These are phyloP conservation scores for Penicillium hesseltinei DNA, from an alignment of 2,329 filamentous ascomycete species.

Conservation along the genomic window DNA sequence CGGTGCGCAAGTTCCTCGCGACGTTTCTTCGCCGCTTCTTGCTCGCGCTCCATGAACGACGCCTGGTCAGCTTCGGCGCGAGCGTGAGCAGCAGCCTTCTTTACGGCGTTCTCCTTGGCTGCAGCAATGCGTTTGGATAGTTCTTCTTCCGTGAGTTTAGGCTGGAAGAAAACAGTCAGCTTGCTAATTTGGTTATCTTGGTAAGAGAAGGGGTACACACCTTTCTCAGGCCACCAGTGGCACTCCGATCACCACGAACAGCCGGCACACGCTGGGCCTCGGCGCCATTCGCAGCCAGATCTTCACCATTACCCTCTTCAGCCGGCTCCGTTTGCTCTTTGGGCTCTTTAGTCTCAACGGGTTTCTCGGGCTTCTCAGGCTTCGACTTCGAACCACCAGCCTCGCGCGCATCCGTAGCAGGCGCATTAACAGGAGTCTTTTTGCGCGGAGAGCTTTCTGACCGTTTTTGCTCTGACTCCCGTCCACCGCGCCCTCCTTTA, in stretches of 20 bases:
- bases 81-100: slow-evolving; percentile 59
- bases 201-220: slow-evolving; percentile 25
- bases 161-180: slow-evolving; percentile 40
- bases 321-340: slow-evolving; percentile 11
- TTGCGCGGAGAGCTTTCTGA: slow-evolving; percentile 18
- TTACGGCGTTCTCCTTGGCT: slow-evolving; percentile 61
- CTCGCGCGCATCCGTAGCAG: slow-evolving; percentile 17
- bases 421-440: slow-evolving; percentile 17
- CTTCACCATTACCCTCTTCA: slow-evolving; percentile 15
- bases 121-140: slow-evolving; percentile 60
- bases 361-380: slow-evolving; percentile 9
- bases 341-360: slow-evolving; percentile 13
- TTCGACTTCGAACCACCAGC: slow-evolving; percentile 15
- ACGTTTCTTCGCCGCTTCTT: slow-evolving; percentile 54
- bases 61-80: slow-evolving; percentile 67
- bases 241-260: slow-evolving; percentile 55
- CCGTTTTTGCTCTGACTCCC: slow-evolving; percentile 19
- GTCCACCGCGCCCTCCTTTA: slow-evolving; percentile 23
- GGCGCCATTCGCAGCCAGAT: slow-evolving; percentile 13
- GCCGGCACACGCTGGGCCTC: slow-evolving; percentile 41
- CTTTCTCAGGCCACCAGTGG: slow-evolving; percentile 53
- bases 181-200: neutral
- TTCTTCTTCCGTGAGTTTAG: slow-evolving; percentile 64
- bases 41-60: slow-evolving; percentile 63
- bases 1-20: slow-evolving; percentile 52